phyloP scores from a whole-genome alignment of 2,329 filamentous ascomycete genomes.

The Penicillium nordicum region DNA sequence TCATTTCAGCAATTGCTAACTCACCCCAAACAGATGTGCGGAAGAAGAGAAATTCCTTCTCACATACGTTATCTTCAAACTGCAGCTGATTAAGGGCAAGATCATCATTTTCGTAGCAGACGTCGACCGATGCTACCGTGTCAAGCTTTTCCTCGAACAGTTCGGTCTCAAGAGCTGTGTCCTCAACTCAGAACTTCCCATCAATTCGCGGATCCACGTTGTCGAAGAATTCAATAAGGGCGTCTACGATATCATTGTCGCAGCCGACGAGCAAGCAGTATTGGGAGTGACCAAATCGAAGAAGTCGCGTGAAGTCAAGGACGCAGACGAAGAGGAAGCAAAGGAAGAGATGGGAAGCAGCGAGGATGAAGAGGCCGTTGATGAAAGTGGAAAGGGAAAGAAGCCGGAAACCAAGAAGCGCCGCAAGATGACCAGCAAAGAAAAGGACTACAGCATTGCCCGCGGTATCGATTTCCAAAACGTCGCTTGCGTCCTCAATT shows the following conservation, averaged over 20 bases:
- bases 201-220: conserved; percentile 89
- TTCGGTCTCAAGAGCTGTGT: conserved; percentile 93
- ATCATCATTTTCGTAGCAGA: conserved; percentile 81
- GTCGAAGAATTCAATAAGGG: conserved; percentile 97
- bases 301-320: conserved; percentile 27
- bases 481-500: conserved; percentile 91
- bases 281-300: conserved; percentile 54
- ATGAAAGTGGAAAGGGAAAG: conserved; percentile 27
- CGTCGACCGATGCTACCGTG: conserved; percentile 81
- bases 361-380: conserved; percentile 38
- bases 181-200: conserved; percentile 87
- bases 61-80: conserved; percentile 90
- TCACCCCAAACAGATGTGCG: conserved; percentile 58
- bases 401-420: conserved; percentile 49
- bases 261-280: conserved; percentile 85
- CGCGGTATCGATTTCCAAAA: conserved; percentile 96
- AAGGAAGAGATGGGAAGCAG: conserved; percentile 34
- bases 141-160: conserved; percentile 94
- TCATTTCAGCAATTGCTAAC: conserved; percentile 20
- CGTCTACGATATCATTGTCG: conserved; percentile 97
- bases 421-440: conserved; percentile 64
- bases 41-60: conserved; percentile 97
- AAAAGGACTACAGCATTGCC: conserved; percentile 92
- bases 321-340: conserved; percentile 25
- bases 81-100: conserved; percentile 91